Evolutionary conservation across 345 rosid genomes (phyloP).

Genomic region (Lumnitzera racemosa): DNA sequence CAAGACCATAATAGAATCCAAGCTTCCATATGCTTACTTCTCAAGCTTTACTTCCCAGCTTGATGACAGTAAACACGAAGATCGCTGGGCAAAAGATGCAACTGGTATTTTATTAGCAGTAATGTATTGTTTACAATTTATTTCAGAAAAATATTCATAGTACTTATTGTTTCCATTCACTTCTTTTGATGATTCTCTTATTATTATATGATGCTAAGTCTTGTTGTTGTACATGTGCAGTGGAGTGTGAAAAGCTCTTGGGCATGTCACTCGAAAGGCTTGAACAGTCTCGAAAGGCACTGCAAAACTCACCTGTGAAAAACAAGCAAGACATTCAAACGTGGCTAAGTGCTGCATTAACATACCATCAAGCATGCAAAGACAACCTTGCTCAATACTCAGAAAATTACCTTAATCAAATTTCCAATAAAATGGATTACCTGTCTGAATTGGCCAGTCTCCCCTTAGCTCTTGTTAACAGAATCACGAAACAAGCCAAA

Average conservation of each 20-base stretch:
- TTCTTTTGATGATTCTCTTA: too few relatives aligned
- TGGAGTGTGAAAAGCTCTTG: conserved; percentile 39
- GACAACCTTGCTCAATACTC: conserved; percentile 30
- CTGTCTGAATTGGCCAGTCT: conserved; percentile 50
- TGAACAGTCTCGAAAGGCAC: conserved; percentile 38
- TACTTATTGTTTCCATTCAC: too few relatives aligned
- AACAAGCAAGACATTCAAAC: conserved; percentile 56
- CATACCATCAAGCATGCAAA: conserved; percentile 69
- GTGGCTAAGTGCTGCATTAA: conserved; percentile 73
- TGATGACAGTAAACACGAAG: conserved; percentile 9
- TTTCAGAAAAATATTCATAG: too few relatives aligned
- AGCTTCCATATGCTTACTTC: conserved; percentile 26
- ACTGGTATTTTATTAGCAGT: conserved; percentile 22
- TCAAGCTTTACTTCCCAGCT: conserved; percentile 14
- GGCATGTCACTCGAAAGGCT: conserved; percentile 51
- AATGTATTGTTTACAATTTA: too few relatives aligned
- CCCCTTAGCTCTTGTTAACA: conserved; percentile 48
- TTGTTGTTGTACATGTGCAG: conserved; percentile 18
- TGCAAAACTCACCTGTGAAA: conserved; percentile 22
- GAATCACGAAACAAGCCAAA: conserved; percentile 5
- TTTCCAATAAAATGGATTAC: conserved; percentile 53
- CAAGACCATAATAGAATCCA: conserved; percentile 49
- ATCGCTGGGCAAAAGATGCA: conserved; percentile 18
- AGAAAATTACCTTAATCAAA: conserved; percentile 8
- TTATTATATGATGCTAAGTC: background rate